Evolutionary conservation across 768 basidiomycete genomes (phyloP).

Genomic region (Xanthoconium purpureum): DNA sequence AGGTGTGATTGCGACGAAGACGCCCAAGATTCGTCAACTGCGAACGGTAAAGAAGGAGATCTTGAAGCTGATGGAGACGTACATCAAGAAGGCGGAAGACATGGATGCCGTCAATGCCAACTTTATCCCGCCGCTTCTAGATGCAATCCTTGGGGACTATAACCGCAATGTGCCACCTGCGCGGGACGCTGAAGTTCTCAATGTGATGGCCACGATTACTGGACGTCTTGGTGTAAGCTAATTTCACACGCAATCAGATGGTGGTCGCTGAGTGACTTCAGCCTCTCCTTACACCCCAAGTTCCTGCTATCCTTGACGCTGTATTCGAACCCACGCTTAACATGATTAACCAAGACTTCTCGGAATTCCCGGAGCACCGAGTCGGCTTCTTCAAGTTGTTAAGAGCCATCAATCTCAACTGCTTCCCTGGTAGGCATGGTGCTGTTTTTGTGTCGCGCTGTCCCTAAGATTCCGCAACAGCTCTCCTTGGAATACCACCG

Average conservation of each 20-base stretch:
- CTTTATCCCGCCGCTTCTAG: slow-evolving; percentile 91
- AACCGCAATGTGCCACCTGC: slow-evolving; percentile 90
- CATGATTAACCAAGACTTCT: slow-evolving; percentile 99
- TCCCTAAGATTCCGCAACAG: slow-evolving; percentile 27
- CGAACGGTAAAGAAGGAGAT: slow-evolving; percentile 99
- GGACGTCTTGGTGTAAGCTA: slow-evolving; percentile 77
- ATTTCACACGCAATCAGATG: neutral
- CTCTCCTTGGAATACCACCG: slow-evolving; percentile 83
- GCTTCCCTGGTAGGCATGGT: slow-evolving; percentile 82
- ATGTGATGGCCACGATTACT: slow-evolving; percentile 95
- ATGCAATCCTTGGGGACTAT: slow-evolving; percentile 98
- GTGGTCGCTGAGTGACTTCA: slow-evolving; percentile 32
- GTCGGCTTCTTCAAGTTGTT: slow-evolving; percentile 96
- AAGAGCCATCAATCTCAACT: slow-evolving; percentile 85
- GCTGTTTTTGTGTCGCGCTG: neutral
- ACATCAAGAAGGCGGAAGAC: slow-evolving; percentile 96
- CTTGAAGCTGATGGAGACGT: slow-evolving; percentile 94
- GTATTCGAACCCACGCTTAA: slow-evolving; percentile 95
- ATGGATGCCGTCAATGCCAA: slow-evolving; percentile 87
- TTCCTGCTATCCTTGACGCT: slow-evolving; percentile 91
- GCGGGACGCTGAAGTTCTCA: slow-evolving; percentile 94
- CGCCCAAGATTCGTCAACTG: slow-evolving; percentile 90
- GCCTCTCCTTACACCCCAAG: slow-evolving; percentile 87
- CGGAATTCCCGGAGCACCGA: slow-evolving; percentile 98
- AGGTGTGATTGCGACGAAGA: slow-evolving; percentile 93